Evolutionary conservation across 2,329 filamentous ascomycete species (phyloP).

Genomic region (Cladosporium sp.): DNA sequence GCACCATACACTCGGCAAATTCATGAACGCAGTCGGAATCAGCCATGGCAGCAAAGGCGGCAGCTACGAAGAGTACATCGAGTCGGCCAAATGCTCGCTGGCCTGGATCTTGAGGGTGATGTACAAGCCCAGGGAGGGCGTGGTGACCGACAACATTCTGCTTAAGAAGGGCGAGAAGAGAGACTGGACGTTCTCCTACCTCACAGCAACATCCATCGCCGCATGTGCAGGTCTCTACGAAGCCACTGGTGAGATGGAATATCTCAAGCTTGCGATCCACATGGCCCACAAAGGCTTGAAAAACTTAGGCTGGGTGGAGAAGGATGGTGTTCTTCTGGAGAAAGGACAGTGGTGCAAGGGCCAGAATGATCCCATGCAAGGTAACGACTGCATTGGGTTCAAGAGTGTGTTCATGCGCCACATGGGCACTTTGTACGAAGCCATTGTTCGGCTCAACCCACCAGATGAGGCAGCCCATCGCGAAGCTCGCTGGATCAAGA

Average conservation of each 20-base stretch:
- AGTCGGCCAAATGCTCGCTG: constrained; percentile 27
- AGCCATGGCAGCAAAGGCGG: background rate
- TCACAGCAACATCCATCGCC: constrained; percentile 31
- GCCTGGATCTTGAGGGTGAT: constrained; percentile 32
- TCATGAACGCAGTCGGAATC: constrained; percentile 9
- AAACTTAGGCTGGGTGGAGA: constrained; percentile 30
- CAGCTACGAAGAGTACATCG: constrained; percentile 22
- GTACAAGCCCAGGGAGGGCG: constrained; percentile 27
- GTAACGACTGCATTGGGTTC: constrained; percentile 33
- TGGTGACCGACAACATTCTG: constrained; percentile 31
- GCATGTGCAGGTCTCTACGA: constrained; percentile 28
- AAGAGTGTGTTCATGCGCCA: constrained; percentile 31
- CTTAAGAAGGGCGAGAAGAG: constrained; percentile 26
- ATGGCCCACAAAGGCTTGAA: constrained; percentile 29
- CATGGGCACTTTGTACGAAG: constrained; percentile 28
- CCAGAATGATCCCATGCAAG: constrained; percentile 27
- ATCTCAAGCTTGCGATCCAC: constrained; percentile 29
- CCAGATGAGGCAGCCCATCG: constrained; percentile 15
- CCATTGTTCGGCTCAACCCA: constrained; percentile 16
- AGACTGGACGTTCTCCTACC: constrained; percentile 34
- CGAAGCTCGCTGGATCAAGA: constrained; percentile 23
- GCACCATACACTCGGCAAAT: constrained; percentile 19
- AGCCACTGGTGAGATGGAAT: constrained; percentile 23
- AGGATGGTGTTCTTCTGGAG: constrained; percentile 30
- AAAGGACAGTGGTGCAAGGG: constrained; percentile 28